Conservation (phyloP, 2,329 filamentous ascomycete genomes). For the Xylariaceae sp. region DNA sequence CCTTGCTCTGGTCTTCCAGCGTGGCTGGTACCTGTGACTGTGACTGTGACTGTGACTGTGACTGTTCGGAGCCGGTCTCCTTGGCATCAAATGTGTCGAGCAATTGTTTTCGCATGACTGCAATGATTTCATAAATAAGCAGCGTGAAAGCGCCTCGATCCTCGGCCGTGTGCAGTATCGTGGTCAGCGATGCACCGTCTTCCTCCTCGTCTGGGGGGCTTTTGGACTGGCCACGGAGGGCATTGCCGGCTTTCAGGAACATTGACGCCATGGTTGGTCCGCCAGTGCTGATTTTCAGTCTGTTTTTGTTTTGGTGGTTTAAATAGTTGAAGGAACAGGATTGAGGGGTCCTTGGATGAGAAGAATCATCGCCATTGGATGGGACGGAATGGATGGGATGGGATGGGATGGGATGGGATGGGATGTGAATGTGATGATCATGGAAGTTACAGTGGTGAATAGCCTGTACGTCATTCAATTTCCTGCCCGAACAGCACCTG, state of each 20-base stretch:
- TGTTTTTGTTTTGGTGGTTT: not conserved
- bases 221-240: slow-evolving; percentile 17
- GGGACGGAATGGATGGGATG: too few relatives aligned
- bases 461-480: too few relatives aligned
- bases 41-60: not conserved
- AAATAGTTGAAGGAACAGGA: too few relatives aligned
- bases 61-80: slow-evolving; percentile 16
- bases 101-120: slow-evolving; percentile 25
- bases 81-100: slow-evolving; percentile 24
- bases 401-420: too few relatives aligned
- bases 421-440: too few relatives aligned
- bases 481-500: too few relatives aligned
- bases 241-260: slow-evolving; percentile 24
- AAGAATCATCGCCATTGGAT: too few relatives aligned
- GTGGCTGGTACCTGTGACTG: slow-evolving; percentile 1
- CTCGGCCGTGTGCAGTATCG: slow-evolving; percentile 23
- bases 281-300: not conserved
- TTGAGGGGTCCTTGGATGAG: too few relatives aligned
- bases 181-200: slow-evolving; percentile 27
- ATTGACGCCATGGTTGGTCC: slow-evolving; percentile 20
- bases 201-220: slow-evolving; percentile 17
- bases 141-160: slow-evolving; percentile 27
- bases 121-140: slow-evolving; percentile 26
- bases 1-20: not conserved
- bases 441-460: too few relatives aligned